These are phyloP conservation scores for Podospora appendiculata DNA, from an alignment of 495 filamentous ascomycete species.

Conservation along the genomic window DNA sequence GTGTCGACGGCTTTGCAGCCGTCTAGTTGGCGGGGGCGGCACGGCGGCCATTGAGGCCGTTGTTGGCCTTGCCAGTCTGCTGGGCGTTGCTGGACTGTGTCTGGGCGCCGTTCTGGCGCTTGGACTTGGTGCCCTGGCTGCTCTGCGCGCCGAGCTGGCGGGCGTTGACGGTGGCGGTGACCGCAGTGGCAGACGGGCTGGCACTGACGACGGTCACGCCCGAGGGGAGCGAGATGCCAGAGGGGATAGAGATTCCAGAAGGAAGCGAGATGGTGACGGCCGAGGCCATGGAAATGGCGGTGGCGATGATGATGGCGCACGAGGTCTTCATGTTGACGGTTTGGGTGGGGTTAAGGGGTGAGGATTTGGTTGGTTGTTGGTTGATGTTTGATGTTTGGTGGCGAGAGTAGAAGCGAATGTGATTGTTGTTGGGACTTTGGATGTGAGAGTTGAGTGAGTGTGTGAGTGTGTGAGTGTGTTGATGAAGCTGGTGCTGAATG, in stretches of 20 bases:
- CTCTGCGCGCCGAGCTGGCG: slow-evolving; percentile 2
- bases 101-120: slow-evolving; percentile 10
- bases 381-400: not conserved
- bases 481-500: slow-evolving; percentile 3
- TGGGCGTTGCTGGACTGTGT: not conserved
- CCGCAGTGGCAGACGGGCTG: slow-evolving; percentile 4
- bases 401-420: not conserved
- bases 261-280: slow-evolving; percentile 21
- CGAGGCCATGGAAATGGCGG: slow-evolving; percentile 4
- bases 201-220: slow-evolving; percentile 21
- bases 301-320: slow-evolving; percentile 4
- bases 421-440: not conserved
- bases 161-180: slow-evolving; percentile 2
- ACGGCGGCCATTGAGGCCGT: not conserved
- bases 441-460: not conserved
- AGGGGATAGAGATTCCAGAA: slow-evolving; percentile 18
- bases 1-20: no score
- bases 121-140: slow-evolving; percentile 1
- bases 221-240: slow-evolving; percentile 16
- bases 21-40: not conserved
- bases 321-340: slow-evolving; percentile 14
- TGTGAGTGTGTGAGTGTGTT: not conserved
- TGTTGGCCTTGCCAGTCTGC: not conserved
- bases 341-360: not conserved
- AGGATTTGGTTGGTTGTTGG: not conserved